phyloP scores from a whole-genome alignment of 352 stramenopile species.

The Elongisporangium prolatum region DNA sequence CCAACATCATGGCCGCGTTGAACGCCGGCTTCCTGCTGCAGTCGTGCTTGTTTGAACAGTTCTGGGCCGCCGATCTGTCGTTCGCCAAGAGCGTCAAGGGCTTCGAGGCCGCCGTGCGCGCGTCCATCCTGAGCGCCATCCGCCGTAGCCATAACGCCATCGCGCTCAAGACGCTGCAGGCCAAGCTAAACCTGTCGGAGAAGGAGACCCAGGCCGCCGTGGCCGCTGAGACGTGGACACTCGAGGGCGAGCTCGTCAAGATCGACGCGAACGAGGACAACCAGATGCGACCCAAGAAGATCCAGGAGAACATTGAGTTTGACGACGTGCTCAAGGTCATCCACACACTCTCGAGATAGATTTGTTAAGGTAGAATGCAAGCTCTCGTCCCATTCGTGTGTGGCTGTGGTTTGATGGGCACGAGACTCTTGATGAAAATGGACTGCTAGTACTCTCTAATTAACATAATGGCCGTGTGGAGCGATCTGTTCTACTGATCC shows the following conservation, averaged over 20 bases:
- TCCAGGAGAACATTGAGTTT: slow-evolving; percentile 85
- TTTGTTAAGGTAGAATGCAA: slow-evolving; percentile 22
- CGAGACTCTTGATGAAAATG: not conserved
- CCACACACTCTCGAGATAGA: slow-evolving; percentile 84
- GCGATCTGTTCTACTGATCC: not conserved
- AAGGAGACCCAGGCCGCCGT: slow-evolving; percentile 54
- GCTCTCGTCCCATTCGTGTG: not conserved
- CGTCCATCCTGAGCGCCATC: slow-evolving; percentile 72
- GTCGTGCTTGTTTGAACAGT: slow-evolving; percentile 78
- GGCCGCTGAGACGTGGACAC: slow-evolving; percentile 63
- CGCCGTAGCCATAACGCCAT: slow-evolving; percentile 71
- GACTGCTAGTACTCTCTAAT: slow-evolving; percentile 11
- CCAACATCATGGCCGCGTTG: slow-evolving; percentile 49
- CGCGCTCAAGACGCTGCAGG: slow-evolving; percentile 50
- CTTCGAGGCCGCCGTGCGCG: slow-evolving; percentile 68
- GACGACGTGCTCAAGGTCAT: slow-evolving; percentile 86
- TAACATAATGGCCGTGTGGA: slow-evolving; percentile 3
- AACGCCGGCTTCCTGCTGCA: slow-evolving; percentile 65
- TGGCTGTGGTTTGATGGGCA: not conserved
- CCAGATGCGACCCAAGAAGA: slow-evolving; percentile 84
- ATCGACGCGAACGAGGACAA: slow-evolving; percentile 77
- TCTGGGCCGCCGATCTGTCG: slow-evolving; percentile 65
- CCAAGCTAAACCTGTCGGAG: slow-evolving; percentile 64
- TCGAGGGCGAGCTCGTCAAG: slow-evolving; percentile 45
- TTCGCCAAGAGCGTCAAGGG: slow-evolving; percentile 59